These are phyloP conservation scores for Piper longum DNA, from an alignment of 164 flowering plant species.

Conservation along the genomic window DNA sequence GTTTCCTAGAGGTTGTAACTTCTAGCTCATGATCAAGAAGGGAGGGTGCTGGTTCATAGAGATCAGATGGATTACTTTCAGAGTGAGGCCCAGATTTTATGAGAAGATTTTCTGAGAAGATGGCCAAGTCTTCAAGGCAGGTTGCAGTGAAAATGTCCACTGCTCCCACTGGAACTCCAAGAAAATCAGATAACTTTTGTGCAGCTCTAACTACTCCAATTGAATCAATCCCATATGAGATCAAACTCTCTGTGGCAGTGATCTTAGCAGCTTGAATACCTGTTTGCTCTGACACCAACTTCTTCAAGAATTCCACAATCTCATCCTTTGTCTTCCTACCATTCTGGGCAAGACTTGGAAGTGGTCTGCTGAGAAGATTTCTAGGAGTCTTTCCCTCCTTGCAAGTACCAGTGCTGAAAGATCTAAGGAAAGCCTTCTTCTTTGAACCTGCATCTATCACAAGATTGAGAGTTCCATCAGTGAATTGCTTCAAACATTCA, in stretches of 20 bases:
- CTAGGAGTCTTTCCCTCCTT: conserved; percentile 40
- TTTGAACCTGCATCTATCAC: conserved; percentile 22
- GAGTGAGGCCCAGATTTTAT: conserved; percentile 37
- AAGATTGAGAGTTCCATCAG: conserved; percentile 37
- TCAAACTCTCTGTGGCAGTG: conserved; percentile 43
- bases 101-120: conserved; percentile 46
- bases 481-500: conserved; percentile 65
- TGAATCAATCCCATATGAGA: conserved; percentile 70
- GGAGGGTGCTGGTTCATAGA: conserved; percentile 15
- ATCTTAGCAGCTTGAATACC: conserved; percentile 33
- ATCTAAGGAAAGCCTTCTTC: conserved; percentile 24
- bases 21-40: conserved; percentile 11
- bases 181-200: conserved; percentile 67
- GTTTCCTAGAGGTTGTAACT: conserved; percentile 19
- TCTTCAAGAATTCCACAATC: conserved; percentile 41
- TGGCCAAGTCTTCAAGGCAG: conserved; percentile 61
- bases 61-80: conserved; percentile 7
- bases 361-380: conserved; percentile 11
- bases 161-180: conserved; percentile 72
- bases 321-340: conserved; percentile 22
- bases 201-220: conserved; percentile 83
- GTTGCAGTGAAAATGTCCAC: conserved; percentile 77
- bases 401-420: conserved; percentile 56
- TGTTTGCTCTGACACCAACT: conserved; percentile 49
- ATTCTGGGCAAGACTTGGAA: conserved; percentile 6